A percentile compares a stretch with the other conserved stretches of the same genome.
Conservation (phyloP, 176 grass and related monocot species). For the Saccharum officinarum region DNA sequence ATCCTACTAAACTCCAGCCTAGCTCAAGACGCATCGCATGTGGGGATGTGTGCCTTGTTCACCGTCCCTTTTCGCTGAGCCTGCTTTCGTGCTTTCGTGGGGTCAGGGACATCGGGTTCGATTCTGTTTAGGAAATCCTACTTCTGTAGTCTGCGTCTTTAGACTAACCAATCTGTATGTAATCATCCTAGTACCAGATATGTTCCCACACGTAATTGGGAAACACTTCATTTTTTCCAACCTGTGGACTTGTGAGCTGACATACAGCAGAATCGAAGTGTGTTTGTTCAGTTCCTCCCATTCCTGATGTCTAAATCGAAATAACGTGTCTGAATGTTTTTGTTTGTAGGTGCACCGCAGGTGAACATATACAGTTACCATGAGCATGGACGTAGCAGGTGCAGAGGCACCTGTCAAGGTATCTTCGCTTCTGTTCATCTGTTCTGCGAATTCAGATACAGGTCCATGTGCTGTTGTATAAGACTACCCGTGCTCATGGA, state of each 20-base stretch:
- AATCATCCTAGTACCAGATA: not conserved
- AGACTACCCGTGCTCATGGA: too few relatives aligned
- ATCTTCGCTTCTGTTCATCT: not conserved
- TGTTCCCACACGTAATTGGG: not conserved
- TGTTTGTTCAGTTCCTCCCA: too few relatives aligned
- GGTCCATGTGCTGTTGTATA: not conserved
- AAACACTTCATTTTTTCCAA: not conserved
- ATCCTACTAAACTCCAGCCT: not conserved
- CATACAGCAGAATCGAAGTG: not conserved
- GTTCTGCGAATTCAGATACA: not conserved
- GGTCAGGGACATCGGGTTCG: not conserved
- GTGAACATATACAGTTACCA: conserved; percentile 9
- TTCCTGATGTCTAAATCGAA: not conserved
- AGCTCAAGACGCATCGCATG: not conserved
- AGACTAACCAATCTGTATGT: not conserved
- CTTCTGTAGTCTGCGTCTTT: not conserved
- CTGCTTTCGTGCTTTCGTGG: not conserved
- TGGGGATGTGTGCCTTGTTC: not conserved
- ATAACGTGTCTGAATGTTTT: not conserved
- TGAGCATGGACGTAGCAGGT: conserved; percentile 32
- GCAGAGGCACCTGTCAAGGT: conserved; percentile 43
- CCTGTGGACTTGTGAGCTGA: not conserved
- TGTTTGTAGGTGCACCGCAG: not conserved
- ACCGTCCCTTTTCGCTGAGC: not conserved
- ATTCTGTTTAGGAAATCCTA: not conserved